phyloP scores from a whole-genome alignment of 805 yeast species.

The Candida bentonensis region DNA sequence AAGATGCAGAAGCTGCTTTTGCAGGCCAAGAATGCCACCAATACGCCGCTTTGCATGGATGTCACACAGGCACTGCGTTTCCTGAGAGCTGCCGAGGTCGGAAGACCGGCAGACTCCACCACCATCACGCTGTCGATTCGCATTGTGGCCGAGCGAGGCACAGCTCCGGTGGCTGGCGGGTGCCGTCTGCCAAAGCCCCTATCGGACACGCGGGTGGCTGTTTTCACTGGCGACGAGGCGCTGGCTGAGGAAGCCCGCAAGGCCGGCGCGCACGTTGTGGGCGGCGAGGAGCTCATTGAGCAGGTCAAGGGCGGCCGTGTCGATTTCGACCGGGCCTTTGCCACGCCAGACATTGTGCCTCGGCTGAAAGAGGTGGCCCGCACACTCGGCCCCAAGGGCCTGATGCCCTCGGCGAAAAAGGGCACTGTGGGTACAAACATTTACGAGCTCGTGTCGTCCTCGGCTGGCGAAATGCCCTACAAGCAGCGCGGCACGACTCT shows the following conservation, averaged over 20 bases:
- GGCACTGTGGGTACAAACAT: constrained; percentile 75
- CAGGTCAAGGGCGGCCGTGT: constrained; percentile 40
- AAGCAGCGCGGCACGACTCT: constrained; percentile 55
- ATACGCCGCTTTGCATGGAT: constrained; percentile 53
- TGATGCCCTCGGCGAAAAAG: constrained; percentile 76
- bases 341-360: constrained; percentile 69
- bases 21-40: constrained; percentile 30
- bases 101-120: constrained; percentile 58
- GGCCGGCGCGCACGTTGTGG: constrained; percentile 53
- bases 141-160: constrained; percentile 62
- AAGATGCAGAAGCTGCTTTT: constrained; percentile 14
- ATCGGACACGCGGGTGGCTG: constrained; percentile 48
- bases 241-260: constrained; percentile 37
- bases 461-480: constrained; percentile 60
- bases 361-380: constrained; percentile 58
- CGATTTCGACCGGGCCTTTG: constrained; percentile 62
- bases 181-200: constrained; percentile 62
- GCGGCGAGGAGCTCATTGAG: constrained; percentile 58
- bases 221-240: constrained; percentile 48
- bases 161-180: constrained; percentile 58
- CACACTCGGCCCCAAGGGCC: constrained; percentile 72
- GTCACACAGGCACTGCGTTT: constrained; percentile 62
- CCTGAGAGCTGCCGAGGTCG: constrained; percentile 82
- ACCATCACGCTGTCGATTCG: constrained; percentile 53
- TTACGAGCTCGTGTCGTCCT: constrained; percentile 33